A percentile compares a stretch with the other conserved stretches of the same genome.
phyloP scores from a whole-genome alignment of 495 filamentous ascomycete species.

The Rusavskia elegans region DNA sequence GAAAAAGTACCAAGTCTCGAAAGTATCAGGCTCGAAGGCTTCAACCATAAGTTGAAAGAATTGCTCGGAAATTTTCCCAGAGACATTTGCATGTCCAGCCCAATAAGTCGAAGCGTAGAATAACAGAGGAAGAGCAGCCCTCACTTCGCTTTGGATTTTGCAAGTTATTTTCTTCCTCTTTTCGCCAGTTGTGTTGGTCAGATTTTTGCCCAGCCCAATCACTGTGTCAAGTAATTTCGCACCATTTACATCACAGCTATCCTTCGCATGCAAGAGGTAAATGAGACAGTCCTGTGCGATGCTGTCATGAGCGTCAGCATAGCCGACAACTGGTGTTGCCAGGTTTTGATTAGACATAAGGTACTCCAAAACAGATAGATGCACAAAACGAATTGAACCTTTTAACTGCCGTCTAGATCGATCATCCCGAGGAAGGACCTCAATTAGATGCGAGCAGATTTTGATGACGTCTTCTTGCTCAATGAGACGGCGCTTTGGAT shows the following conservation, averaged over 20 bases:
- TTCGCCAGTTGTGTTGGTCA: too few species aligned
- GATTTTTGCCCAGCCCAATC: too few species aligned
- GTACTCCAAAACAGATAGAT: constrained; percentile 20
- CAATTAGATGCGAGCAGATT: constrained; percentile 11
- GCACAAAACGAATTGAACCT: constrained; percentile 13
- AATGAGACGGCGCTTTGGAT: constrained; percentile 1
- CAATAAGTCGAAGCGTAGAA: constrained; percentile 8
- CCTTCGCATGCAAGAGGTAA: constrained; percentile 12
- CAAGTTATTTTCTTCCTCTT: too few species aligned
- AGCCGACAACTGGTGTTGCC: too few species aligned
- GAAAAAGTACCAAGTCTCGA: neutral
- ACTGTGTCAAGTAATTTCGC: too few species aligned
- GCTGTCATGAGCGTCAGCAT: constrained; percentile 7
- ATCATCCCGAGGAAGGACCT: neutral
- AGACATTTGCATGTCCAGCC: constrained; percentile 10
- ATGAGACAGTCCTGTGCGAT: constrained; percentile 15
- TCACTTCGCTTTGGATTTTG: constrained; percentile 6
- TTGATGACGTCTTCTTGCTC: constrained; percentile 5
- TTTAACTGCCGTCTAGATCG: neutral
- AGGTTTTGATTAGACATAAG: constrained; percentile 2
- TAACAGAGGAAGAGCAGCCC: constrained; percentile 9
- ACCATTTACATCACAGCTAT: too few species aligned
- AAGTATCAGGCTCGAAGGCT: constrained; percentile 1
- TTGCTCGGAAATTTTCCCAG: neutral
- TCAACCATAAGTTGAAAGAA: neutral